These are phyloP conservation scores for Colletotrichum truncatum DNA, from an alignment of 2,329 filamentous ascomycete species.

Conservation along the genomic window DNA sequence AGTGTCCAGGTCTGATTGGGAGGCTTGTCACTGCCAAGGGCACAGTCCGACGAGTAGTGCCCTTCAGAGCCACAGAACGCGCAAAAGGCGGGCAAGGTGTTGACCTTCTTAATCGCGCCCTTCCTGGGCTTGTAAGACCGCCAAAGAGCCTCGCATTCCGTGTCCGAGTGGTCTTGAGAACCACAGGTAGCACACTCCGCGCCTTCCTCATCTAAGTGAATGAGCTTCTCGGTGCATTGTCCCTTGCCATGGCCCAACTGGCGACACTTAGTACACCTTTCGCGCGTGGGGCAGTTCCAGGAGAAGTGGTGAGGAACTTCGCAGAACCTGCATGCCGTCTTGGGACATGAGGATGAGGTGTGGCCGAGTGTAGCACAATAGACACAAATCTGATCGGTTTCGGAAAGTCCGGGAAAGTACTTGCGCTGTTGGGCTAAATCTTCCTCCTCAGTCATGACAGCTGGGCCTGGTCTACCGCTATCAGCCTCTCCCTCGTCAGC, in stretches of 20 bases:
- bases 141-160: constrained; percentile 69
- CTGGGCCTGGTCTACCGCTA: constrained; percentile 9
- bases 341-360: constrained; percentile 52
- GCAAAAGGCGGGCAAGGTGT: constrained; percentile 60
- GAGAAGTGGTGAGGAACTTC: constrained; percentile 54
- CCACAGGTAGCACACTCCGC: constrained; percentile 70
- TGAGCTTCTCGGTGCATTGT: constrained; percentile 66
- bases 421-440: constrained; percentile 50
- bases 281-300: constrained; percentile 58
- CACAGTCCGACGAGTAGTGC: constrained; percentile 69
- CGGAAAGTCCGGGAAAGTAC: constrained; percentile 61
- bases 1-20: constrained; percentile 61
- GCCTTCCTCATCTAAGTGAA: constrained; percentile 59
- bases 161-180: constrained; percentile 64
- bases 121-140: constrained; percentile 58
- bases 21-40: constrained; percentile 31
- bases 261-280: constrained; percentile 67
- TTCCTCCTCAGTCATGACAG: constrained; percentile 35
- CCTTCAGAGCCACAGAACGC: constrained; percentile 62
- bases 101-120: constrained; percentile 56
- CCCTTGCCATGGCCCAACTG: constrained; percentile 66
- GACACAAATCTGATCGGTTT: constrained; percentile 57
- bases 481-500: constrained; percentile 1
- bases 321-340: constrained; percentile 59
- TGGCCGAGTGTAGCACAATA: constrained; percentile 62